phyloP scores from a whole-genome alignment of 495 filamentous ascomycete genomes.

The Pyrenula massariospora region DNA sequence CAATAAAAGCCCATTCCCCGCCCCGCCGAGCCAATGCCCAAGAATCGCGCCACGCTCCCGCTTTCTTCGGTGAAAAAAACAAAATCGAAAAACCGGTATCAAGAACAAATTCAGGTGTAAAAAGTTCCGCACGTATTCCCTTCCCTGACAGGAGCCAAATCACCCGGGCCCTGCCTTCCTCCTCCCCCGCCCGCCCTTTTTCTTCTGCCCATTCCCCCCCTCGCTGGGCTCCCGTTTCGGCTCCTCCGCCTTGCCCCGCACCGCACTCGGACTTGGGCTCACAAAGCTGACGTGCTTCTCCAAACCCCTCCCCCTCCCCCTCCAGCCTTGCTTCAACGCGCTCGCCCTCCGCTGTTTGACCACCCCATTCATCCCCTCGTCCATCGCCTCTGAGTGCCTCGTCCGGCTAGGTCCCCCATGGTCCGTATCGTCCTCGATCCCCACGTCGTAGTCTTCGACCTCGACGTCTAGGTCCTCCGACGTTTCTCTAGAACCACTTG shows the following conservation, averaged over 20 bases:
- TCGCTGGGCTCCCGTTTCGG: too few relatives aligned
- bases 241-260: constrained; percentile 10
- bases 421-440: constrained; percentile 24
- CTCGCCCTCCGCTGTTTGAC: constrained; percentile 26
- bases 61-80: too few relatives aligned
- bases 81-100: too few relatives aligned
- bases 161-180: too few relatives aligned
- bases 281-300: constrained; percentile 37
- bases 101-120: too few relatives aligned
- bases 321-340: background rate
- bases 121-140: too few relatives aligned
- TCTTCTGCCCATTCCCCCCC: background rate
- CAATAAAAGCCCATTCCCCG: too few relatives aligned
- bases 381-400: constrained; percentile 22
- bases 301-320: constrained; percentile 21
- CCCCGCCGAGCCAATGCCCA: too few relatives aligned
- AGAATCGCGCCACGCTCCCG: too few relatives aligned
- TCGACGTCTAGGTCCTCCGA: constrained; percentile 31
- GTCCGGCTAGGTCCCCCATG: constrained; percentile 27
- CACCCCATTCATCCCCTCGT: constrained; percentile 33
- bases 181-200: background rate
- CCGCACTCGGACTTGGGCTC: constrained; percentile 22
- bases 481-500: constrained; percentile 19
- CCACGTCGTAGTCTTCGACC: constrained; percentile 16
- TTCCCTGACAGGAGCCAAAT: too few relatives aligned